Evolutionary conservation across 2,329 filamentous ascomycete genomes (phyloP), one percentile per base, ranked within the genome.

Genomic region (Knufia fluminis): DNA sequence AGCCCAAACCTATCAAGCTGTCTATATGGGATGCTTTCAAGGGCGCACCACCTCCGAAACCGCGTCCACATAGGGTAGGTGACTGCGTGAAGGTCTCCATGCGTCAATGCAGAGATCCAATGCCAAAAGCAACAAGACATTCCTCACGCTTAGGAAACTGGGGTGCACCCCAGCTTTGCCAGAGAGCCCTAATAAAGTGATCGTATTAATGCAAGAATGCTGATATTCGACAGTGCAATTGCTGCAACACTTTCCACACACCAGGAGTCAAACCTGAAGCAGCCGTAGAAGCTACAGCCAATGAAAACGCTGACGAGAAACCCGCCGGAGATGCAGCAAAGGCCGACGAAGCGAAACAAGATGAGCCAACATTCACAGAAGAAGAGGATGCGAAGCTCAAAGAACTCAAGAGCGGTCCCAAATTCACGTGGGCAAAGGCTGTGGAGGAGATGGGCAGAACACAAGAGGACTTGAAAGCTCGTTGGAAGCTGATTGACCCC

Each of bases 311-410:
- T 14, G 45, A 10, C 36, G 17, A 46, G 19, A 28, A 22, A 23
- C 38, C 16, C 14, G 31, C 26, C 9, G 41, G 19, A 17, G 31
- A 19, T 22, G 24, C 9, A 22, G 9, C 28, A 16, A 31, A 26
- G 1, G 3, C 22, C 20, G 20, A 49, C 6, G 26, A 42, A 16
- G 14, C 46, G 16, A 32, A 48, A 31, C 20, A 35, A 12, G 35
- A 28, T 8, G 12, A 39, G 8, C n/a, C 19, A 19, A 44, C 12
- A 14, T 59, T 49, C 52, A 58, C 51, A 0, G 28, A 43, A 16
- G 54, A 53, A 22, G 55, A 64, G 38, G 61, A 64, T 43, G 52
- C 51, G 12, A 55, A 42, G 40, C 49, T 63, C 24, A 28, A 58
- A 10, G 51, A 54, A n/a, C 51, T 63, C 55, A 63, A 62, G 26